Base-by-base conservation (phyloP, 2,329 filamentous ascomycete genomes). In the Aspergillus puulaauensis region DNA sequence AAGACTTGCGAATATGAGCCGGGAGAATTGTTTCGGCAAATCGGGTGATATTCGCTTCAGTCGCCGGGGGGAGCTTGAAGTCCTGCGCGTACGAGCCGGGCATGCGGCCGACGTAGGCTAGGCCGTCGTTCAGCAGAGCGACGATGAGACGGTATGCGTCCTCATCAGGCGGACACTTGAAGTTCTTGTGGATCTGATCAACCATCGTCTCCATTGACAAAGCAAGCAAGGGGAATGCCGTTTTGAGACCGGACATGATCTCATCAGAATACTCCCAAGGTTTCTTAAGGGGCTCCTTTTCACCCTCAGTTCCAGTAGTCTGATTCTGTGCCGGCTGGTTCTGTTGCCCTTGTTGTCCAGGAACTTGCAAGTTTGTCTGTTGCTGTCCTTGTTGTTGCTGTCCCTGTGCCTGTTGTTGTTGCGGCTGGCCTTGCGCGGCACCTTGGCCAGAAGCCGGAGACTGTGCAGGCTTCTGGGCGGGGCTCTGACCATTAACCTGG, bases 141-240 rank as follows among this genome's bases (percentile, higher is more conserved):
- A 98, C 93, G 64, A 99, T 99, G 15, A 99, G 82, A 50, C 95
- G 86, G 75, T 98, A 98, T 2, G 95, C 96, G 78, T 99, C 95
- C 73, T 99, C 95, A 68, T 99, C 95, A 0, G 93, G 93, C 14
- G 93, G 93, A 68, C 95, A 98, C 78, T 99, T 99, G 84, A 99
- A 99, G 76, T 98, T 90, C 81, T 98, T 98, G 74, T 95, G 90
- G 58, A 99, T 96, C 76, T 98, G 93, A 71, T 99, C 95, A 31
- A 98, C 93, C 92, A 98, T 99, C 0, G 93, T 96, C 78, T 99
- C 95, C 95, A 99, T 98, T 0, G 93, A 97, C 44, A 98, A 80
- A 9, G 96, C 95, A 66, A 99, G 84, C 17, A 99, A 83, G 23
- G 95, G 95, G 81, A 98, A 99, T 0, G 93, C 93, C 6, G 95